Evolutionary conservation across 202 grass and related monocot genomes (phyloP), one percentile per base, ranked within the genome.

Genomic region (Saccharum hybrid): DNA sequence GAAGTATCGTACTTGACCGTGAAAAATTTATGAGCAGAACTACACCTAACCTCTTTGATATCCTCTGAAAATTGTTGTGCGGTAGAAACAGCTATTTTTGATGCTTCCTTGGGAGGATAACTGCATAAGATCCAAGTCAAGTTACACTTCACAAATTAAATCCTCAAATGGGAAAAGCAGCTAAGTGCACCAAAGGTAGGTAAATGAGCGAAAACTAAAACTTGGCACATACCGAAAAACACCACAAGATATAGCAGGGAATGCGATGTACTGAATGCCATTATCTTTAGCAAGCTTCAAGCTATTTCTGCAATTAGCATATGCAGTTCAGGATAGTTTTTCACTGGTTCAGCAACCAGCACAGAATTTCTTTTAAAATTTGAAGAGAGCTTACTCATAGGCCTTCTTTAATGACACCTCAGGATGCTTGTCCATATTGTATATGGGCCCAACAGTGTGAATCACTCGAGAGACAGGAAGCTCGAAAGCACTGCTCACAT

Each of bases 161-260:
- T 60, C 51, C 8, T 57, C 8, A 8, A 74, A 79, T 26, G 2
- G 60, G 2, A 65, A 41, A 80, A 85, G 13, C 4, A 51, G n/a
- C 9, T 40, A 10, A 49, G 19, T 57, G 22, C 28, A 76, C 5
- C 21, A 61, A 65, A 80, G 60, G 26, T 43, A 82, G 68, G 46
- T 63, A 72, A 10, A 66, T 80, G 34, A 86, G 56, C 26, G 28
- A 71, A 54, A 88, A 71, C 9, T 14, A 33, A 4, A 34, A 81
- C 28, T 63, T 26, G 37, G 1, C n/a, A 83, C 71, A 88, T 92
- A 98, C 93, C 76, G 76, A 56, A 49, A 98, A 85, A 96, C 33
- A 84, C 91, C 96, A 68, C 96, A 98, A n/a, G 93, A 96, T 94
- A 98, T 86, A 77, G 96, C 91, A 70, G 93, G 93, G 59, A 96